Conservation (phyloP, 1,139 yeast species). For the Yamadazyma mexicana region DNA sequence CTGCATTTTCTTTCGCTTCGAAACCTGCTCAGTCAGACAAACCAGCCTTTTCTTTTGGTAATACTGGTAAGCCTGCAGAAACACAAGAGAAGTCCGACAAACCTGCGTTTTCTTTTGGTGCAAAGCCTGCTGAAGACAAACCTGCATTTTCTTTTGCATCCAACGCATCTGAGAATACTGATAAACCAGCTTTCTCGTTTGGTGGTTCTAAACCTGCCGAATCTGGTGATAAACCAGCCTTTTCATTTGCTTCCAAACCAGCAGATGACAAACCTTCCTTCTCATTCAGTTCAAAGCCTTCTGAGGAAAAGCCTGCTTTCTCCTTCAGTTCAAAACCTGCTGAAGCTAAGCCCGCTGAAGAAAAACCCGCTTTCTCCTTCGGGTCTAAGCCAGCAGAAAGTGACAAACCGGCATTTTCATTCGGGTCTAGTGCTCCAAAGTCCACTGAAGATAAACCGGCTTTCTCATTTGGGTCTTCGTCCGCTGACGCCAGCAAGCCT, state of each 20-base stretch:
- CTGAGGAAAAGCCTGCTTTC: slow-evolving; percentile 15
- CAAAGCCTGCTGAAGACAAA: slow-evolving; percentile 8
- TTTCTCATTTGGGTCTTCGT: slow-evolving; percentile 23
- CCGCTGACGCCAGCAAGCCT: slow-evolving; percentile 13
- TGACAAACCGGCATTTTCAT: slow-evolving; percentile 27
- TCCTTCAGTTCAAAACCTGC: slow-evolving; percentile 15
- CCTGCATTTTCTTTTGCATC: slow-evolving; percentile 28
- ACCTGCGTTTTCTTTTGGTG: slow-evolving; percentile 3
- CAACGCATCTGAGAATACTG: slow-evolving; percentile 16
- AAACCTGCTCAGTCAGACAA: slow-evolving; percentile 8
- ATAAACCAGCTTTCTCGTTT: slow-evolving; percentile 29
- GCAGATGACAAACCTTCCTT: slow-evolving; percentile 16
- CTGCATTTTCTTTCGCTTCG: slow-evolving; percentile 16
- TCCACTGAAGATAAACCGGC: slow-evolving; percentile 20
- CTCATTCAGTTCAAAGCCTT: slow-evolving; percentile 15
- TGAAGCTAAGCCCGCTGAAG: slow-evolving; percentile 1
- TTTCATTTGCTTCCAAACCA: slow-evolving; percentile 16
- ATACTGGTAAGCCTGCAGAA: neutral
- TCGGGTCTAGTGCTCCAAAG: slow-evolving; percentile 10
- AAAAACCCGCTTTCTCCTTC: slow-evolving; percentile 16
- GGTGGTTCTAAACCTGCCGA: slow-evolving; percentile 16
- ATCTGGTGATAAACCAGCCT: slow-evolving; percentile 16
- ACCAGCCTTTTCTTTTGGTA: slow-evolving; percentile 16
- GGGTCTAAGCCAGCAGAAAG: slow-evolving; percentile 4
- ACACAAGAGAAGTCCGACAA: slow-evolving; percentile 10